Conservation (phyloP, 495 filamentous ascomycete genomes). For the Penicillium mononematosum region DNA sequence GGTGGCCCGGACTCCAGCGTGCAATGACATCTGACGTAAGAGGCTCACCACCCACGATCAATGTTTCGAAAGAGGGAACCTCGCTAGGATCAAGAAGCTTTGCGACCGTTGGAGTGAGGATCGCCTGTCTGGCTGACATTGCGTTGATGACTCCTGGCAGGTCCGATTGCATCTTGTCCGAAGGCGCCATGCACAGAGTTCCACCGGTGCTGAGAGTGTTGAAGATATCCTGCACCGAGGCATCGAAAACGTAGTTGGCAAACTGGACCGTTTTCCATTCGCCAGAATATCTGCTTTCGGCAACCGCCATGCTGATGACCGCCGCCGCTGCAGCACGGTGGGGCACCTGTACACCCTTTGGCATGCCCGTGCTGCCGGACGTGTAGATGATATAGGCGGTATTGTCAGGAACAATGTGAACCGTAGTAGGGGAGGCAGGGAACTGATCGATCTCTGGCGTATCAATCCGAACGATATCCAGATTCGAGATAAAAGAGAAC, state of each 20-base stretch:
- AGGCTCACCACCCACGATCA: constrained; percentile 30
- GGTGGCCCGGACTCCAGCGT: constrained; percentile 19
- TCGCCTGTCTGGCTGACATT: constrained; percentile 20
- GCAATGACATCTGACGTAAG: constrained; percentile 21
- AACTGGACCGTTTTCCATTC: constrained; percentile 5
- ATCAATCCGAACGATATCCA: constrained; percentile 15
- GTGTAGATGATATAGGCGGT: constrained; percentile 33
- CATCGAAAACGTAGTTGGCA: constrained; percentile 26
- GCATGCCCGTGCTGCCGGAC: constrained; percentile 39
- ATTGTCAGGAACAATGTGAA: constrained; percentile 1
- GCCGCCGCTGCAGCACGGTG: constrained; percentile 28
- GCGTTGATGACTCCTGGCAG: constrained; percentile 32
- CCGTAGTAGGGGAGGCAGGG: background rate
- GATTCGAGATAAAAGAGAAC: background rate
- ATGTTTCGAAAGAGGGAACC: constrained; percentile 21
- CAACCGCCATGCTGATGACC: constrained; percentile 1
- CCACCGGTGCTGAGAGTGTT: constrained; percentile 19
- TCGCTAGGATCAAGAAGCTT: constrained; percentile 23
- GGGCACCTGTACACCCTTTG: constrained; percentile 42
- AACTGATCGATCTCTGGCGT: background rate
- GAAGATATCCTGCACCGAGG: constrained; percentile 17
- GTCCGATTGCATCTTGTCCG: constrained; percentile 21
- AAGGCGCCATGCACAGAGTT: constrained; percentile 23
- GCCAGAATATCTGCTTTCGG: background rate
- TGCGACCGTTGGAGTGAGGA: constrained; percentile 33